Conservation (phyloP, 306 rosid genomes). For the Castanea sativa region DNA sequence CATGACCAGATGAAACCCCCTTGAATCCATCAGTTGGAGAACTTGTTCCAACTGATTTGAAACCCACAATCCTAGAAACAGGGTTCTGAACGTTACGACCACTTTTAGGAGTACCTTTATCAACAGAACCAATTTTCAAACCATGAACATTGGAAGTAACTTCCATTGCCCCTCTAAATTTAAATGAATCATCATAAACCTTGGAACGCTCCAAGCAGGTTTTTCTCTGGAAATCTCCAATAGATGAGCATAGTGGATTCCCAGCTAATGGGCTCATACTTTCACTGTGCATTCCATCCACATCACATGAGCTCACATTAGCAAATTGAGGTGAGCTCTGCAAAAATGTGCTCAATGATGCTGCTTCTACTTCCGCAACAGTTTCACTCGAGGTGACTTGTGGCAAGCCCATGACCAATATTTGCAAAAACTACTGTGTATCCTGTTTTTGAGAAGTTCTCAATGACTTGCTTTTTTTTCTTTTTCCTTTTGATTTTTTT, state of each 20-base stretch:
- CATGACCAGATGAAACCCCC: slow-evolving; percentile 30
- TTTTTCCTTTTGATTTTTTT: background rate
- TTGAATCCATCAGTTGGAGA: slow-evolving; percentile 40
- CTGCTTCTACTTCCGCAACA: slow-evolving; percentile 47
- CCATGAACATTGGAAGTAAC: slow-evolving; percentile 66
- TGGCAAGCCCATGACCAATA: slow-evolving; percentile 77
- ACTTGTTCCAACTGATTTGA: slow-evolving; percentile 56
- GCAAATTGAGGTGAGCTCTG: slow-evolving; percentile 55
- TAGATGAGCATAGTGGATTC: slow-evolving; percentile 48
- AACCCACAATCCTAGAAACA: slow-evolving; percentile 89
- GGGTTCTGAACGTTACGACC: slow-evolving; percentile 58
- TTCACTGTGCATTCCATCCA: slow-evolving; percentile 43
- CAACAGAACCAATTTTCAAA: slow-evolving; percentile 52
- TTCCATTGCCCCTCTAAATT: slow-evolving; percentile 51
- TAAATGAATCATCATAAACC: slow-evolving; percentile 35
- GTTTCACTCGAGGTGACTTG: slow-evolving; percentile 59
- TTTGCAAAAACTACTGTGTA: slow-evolving; percentile 13
- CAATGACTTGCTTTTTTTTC: slow-evolving; percentile 16
- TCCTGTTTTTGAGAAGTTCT: slow-evolving; percentile 18
- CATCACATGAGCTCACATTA: slow-evolving; percentile 50
- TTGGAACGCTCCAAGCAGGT: slow-evolving; percentile 46
- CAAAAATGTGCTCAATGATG: slow-evolving; percentile 43
- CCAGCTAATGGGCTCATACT: slow-evolving; percentile 32
- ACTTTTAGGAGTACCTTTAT: slow-evolving; percentile 38
- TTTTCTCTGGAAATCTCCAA: slow-evolving; percentile 51